Percentiles rank a stretch among this genome's conserved stretches.
phyloP scores from a whole-genome alignment of 345 rosid species.

The Fremontodendron californicum region DNA sequence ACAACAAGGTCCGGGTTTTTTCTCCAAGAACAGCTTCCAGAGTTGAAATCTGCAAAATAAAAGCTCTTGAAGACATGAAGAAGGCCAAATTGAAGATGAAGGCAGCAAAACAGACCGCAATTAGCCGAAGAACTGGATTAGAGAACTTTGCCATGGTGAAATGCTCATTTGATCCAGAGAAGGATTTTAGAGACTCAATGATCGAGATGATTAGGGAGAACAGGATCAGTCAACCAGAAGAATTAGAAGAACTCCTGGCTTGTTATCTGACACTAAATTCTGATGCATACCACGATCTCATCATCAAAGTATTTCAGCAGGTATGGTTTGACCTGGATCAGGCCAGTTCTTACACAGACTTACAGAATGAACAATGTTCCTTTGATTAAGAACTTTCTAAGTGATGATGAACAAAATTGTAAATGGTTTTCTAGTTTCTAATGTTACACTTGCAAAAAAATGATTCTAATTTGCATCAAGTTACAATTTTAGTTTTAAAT shows the following conservation, averaged over 20 bases:
- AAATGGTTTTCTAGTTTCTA: slow-evolving; percentile 8
- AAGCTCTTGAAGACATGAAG: slow-evolving; percentile 60
- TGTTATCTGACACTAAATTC: slow-evolving; percentile 76
- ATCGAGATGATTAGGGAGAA: slow-evolving; percentile 77
- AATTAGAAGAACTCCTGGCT: slow-evolving; percentile 79
- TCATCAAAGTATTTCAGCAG: slow-evolving; percentile 80
- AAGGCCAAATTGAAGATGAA: slow-evolving; percentile 50
- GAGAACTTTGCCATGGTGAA: slow-evolving; percentile 74
- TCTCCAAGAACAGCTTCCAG: slow-evolving; percentile 54
- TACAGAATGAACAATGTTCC: slow-evolving; percentile 18
- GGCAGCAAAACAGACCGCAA: slow-evolving; percentile 33
- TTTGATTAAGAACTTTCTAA: not conserved
- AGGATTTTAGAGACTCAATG: slow-evolving; percentile 89
- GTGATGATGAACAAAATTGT: slow-evolving; percentile 6
- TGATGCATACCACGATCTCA: slow-evolving; percentile 66
- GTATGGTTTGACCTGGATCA: slow-evolving; percentile 54
- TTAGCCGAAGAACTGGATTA: slow-evolving; percentile 26
- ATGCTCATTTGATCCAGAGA: slow-evolving; percentile 65
- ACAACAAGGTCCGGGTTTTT: slow-evolving; percentile 40
- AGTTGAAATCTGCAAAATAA: slow-evolving; percentile 53
- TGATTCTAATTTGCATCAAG: not conserved
- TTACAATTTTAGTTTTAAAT: not conserved
- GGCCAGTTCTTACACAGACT: slow-evolving; percentile 27
- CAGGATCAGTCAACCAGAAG: slow-evolving; percentile 49
- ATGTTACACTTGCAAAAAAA: not conserved